Evolutionary conservation across 768 basidiomycete genomes (phyloP).

Genomic region (Rubroboletus satanas): DNA sequence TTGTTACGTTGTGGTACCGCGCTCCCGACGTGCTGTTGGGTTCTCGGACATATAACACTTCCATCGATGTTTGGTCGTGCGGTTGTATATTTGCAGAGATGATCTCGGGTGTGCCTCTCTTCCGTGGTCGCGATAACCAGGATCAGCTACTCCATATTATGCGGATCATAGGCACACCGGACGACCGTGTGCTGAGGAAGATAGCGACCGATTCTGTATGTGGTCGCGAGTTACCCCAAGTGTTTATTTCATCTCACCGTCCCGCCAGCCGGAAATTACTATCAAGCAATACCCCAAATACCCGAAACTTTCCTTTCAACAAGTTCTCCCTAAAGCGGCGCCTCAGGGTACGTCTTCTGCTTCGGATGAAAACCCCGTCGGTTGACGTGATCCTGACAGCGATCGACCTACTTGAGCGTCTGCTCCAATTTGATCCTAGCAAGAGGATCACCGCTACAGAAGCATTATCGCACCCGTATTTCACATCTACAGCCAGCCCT

Average conservation of each 20-base stretch:
- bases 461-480: constrained; percentile 90
- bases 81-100: constrained; percentile 99
- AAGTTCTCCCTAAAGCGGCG: constrained; percentile 82
- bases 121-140: constrained; percentile 94
- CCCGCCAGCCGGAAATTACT: constrained; percentile 69
- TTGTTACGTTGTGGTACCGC: constrained; percentile 98
- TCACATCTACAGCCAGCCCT: constrained; percentile 50
- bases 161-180: constrained; percentile 93
- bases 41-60: constrained; percentile 95
- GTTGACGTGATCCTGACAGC: constrained; percentile 40
- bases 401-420: constrained; percentile 88
- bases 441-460: constrained; percentile 90
- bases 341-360: constrained; percentile 56
- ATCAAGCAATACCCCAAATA: constrained; percentile 85
- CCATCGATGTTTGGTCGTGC: constrained; percentile 98
- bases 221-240: background rate
- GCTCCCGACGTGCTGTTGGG: constrained; percentile 97
- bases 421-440: constrained; percentile 93
- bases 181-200: constrained; percentile 81
- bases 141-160: constrained; percentile 98
- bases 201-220: constrained; percentile 87
- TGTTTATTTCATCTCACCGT: constrained; percentile 7
- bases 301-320: constrained; percentile 75
- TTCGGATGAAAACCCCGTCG: background rate
- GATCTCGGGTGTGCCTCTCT: constrained; percentile 96